These are phyloP conservation scores for Scleroderma bovista DNA, from an alignment of 768 basidiomycete species.

Conservation along the genomic window DNA sequence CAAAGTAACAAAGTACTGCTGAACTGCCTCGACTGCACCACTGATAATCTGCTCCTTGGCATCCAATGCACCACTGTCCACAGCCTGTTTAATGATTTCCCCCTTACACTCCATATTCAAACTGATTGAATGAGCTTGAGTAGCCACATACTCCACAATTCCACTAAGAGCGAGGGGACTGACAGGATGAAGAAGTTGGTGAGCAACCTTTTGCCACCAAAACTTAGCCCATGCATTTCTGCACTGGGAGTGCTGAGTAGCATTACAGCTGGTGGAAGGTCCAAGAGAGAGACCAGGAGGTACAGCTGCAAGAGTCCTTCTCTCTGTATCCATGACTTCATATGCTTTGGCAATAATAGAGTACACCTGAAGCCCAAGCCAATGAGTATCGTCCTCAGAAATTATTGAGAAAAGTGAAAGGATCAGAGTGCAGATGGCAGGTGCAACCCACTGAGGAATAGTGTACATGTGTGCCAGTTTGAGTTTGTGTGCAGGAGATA, in stretches of 20 bases:
- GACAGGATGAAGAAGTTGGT: too few relatives aligned
- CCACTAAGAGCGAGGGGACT: too few relatives aligned
- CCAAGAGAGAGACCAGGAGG: not conserved
- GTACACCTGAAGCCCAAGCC: not conserved
- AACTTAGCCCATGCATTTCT: not conserved
- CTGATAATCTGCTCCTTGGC: too few relatives aligned
- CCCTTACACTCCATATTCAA: too few relatives aligned
- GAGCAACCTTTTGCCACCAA: too few relatives aligned
- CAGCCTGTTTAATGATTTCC: too few relatives aligned
- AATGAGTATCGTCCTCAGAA: not conserved
- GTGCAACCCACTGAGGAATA: not conserved
- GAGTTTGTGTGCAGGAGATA: not conserved
- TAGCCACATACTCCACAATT: too few relatives aligned
- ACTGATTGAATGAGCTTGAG: too few relatives aligned
- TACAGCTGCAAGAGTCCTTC: not conserved
- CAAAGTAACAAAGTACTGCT: too few relatives aligned
- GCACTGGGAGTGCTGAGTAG: not conserved
- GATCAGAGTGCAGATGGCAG: not conserved
- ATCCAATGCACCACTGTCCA: too few relatives aligned
- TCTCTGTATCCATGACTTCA: not conserved
- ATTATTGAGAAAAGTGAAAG: not conserved
- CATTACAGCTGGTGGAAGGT: not conserved
- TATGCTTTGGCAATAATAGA: not conserved
- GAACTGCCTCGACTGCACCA: too few relatives aligned
- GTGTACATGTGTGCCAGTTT: not conserved